Evolutionary conservation across 2,329 filamentous ascomycete species (phyloP).

Genomic region (Talaromyces verruculosus): DNA sequence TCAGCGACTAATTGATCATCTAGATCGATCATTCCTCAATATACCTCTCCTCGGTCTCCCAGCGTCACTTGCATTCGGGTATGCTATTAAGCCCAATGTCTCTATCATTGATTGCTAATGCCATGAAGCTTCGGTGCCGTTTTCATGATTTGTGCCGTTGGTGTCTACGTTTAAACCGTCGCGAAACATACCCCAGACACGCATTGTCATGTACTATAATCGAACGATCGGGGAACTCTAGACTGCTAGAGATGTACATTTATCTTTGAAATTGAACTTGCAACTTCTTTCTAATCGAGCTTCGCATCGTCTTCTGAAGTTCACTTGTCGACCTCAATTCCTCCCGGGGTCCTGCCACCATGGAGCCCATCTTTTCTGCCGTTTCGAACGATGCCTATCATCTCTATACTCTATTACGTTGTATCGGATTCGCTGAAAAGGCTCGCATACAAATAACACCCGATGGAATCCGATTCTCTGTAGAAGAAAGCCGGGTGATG

Average conservation of each 20-base stretch:
- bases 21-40: conserved; percentile 79
- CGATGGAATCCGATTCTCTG: conserved; percentile 82
- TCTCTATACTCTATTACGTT: conserved; percentile 60
- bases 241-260: conserved; percentile 29
- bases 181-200: conserved; percentile 27
- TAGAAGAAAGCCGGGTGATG: conserved; percentile 85
- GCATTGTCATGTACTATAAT: conserved; percentile 38
- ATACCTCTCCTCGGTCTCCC: conserved; percentile 77
- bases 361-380: conserved; percentile 56
- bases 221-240: conserved; percentile 32
- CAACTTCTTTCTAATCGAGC: conserved; percentile 24
- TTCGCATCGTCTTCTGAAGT: conserved; percentile 9
- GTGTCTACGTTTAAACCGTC: conserved; percentile 81
- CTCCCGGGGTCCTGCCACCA: conserved; percentile 16
- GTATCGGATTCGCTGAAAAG: conserved; percentile 61
- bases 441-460: conserved; percentile 73
- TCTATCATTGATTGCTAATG: conserved; percentile 14
- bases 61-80: conserved; percentile 88
- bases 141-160: conserved; percentile 98
- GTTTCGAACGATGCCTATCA: conserved; percentile 63
- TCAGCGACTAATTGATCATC: conserved; percentile 19
- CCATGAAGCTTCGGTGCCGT: conserved; percentile 78
- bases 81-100: conserved; percentile 42
- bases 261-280: conserved; percentile 27
- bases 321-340: conserved; percentile 22